A percentile compares a stretch with the other conserved stretches of the same genome.
Evolutionary conservation across 306 rosid genomes (phyloP).

Genomic region (Vigna radiata): DNA sequence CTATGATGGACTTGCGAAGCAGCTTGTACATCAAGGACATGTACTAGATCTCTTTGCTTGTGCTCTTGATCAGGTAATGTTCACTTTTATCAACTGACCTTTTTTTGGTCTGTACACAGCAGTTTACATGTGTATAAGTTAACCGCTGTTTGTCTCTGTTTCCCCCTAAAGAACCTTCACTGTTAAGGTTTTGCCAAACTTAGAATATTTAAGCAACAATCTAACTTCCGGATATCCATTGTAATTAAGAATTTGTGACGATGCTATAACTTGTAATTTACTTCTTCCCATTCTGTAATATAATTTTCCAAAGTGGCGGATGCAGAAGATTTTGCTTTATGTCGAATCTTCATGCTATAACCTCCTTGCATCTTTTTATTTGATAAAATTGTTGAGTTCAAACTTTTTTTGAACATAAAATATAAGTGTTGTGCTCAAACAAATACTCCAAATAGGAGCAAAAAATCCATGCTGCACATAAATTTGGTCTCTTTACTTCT

Average conservation of each 20-base stretch:
- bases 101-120: slow-evolving; percentile 21
- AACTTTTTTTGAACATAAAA: slow-evolving; percentile 3
- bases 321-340: slow-evolving; percentile 15
- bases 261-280: slow-evolving; percentile 27
- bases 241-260: slow-evolving; percentile 24
- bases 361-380: background rate
- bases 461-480: background rate
- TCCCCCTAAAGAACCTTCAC: slow-evolving; percentile 14
- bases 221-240: background rate
- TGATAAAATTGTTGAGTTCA: slow-evolving; percentile 5
- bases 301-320: slow-evolving; percentile 9
- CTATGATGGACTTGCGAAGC: slow-evolving; percentile 90
- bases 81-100: slow-evolving; percentile 17
- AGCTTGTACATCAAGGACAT: slow-evolving; percentile 98
- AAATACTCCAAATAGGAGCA: slow-evolving; percentile 25
- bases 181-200: background rate
- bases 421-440: slow-evolving; percentile 1
- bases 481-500: background rate
- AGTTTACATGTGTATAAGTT: slow-evolving; percentile 36
- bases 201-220: background rate
- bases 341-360: background rate
- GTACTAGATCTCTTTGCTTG: slow-evolving; percentile 95
- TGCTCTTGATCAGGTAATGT: slow-evolving; percentile 94
- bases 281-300: slow-evolving; percentile 19
- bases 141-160: slow-evolving; percentile 4